Evolutionary conservation across 208 protist species (phyloP).

Genomic region (Leishmania aethiopica): DNA sequence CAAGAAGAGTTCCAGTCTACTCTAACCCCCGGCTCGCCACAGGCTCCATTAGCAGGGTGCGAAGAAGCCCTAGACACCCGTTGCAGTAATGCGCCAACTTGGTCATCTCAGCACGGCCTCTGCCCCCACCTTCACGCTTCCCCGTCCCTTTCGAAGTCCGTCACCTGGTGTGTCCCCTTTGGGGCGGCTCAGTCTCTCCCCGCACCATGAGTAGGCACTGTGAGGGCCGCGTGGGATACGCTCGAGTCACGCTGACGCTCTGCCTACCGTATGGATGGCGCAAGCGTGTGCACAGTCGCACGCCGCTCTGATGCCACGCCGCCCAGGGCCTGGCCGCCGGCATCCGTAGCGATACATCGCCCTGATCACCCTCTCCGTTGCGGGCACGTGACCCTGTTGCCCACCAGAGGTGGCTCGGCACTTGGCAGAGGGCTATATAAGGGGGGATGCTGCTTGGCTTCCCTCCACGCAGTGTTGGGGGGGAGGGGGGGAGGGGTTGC

Average conservation of each 20-base stretch:
- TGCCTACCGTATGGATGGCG: neutral
- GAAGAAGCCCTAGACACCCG: neutral
- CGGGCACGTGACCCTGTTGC: neutral
- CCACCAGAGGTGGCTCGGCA: neutral
- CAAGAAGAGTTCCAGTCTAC: neutral
- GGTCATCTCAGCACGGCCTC: neutral
- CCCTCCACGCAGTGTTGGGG: no score
- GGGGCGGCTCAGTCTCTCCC: neutral
- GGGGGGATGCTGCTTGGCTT: no score
- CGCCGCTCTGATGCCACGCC: neutral
- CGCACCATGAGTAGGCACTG: neutral
- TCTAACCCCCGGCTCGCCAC: neutral
- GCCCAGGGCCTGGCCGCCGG: neutral
- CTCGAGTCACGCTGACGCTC: neutral
- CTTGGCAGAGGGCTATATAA: neutral
- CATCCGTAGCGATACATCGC: neutral
- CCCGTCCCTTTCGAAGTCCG: neutral
- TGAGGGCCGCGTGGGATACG: neutral
- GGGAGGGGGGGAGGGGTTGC: no score
- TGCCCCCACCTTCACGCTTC: neutral
- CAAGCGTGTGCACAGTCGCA: neutral
- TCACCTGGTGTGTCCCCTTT: neutral
- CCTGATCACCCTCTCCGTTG: neutral
- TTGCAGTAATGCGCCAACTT: neutral
- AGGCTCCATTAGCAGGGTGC: neutral